A percentile compares a stretch with the other conserved stretches of the same genome.
These are phyloP conservation scores for Boletus holoroseus DNA, from an alignment of 1,284 basidiomycete genomes.

Conservation along the genomic window DNA sequence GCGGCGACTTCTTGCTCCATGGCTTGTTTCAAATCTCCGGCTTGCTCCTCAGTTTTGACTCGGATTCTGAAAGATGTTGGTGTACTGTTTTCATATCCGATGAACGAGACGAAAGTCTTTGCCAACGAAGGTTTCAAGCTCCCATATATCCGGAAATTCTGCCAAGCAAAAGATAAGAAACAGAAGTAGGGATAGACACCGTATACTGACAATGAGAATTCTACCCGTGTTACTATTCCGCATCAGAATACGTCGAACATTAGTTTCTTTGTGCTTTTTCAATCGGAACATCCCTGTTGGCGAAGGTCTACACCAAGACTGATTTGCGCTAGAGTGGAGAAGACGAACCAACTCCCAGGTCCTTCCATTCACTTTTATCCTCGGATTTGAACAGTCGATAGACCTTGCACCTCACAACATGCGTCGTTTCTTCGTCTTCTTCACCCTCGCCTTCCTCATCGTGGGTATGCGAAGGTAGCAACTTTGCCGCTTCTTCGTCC, in stretches of 20 bases:
- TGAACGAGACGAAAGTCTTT: constrained; percentile 54
- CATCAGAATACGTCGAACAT: constrained; percentile 53
- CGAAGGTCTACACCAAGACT: constrained; percentile 3
- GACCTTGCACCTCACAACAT: constrained; percentile 59
- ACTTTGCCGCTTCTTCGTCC: constrained; percentile 32
- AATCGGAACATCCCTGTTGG: constrained; percentile 56
- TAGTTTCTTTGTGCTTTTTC: constrained; percentile 63
- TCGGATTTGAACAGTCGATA: constrained; percentile 55
- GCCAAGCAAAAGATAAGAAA: constrained; percentile 8
- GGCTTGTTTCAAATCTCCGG: constrained; percentile 52
- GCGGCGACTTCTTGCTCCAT: constrained; percentile 59
- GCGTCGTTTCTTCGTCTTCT: constrained; percentile 71
- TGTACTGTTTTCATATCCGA: constrained; percentile 61
- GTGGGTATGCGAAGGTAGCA: constrained; percentile 42
- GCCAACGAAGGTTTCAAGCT: constrained; percentile 47
- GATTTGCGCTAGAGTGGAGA: not conserved
- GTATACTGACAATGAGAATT: constrained; percentile 58
- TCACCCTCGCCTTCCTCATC: constrained; percentile 76
- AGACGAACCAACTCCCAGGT: constrained; percentile 54
- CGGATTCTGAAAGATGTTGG: constrained; percentile 60
- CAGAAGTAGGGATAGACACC: not conserved
- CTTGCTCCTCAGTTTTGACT: constrained; percentile 58
- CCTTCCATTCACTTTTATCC: constrained; percentile 52
- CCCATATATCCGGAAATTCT: constrained; percentile 66
- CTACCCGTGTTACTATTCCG: constrained; percentile 69